Evolutionary conservation across 805 yeast species (phyloP).

Genomic region (Blastobotrys chiropterorum): DNA sequence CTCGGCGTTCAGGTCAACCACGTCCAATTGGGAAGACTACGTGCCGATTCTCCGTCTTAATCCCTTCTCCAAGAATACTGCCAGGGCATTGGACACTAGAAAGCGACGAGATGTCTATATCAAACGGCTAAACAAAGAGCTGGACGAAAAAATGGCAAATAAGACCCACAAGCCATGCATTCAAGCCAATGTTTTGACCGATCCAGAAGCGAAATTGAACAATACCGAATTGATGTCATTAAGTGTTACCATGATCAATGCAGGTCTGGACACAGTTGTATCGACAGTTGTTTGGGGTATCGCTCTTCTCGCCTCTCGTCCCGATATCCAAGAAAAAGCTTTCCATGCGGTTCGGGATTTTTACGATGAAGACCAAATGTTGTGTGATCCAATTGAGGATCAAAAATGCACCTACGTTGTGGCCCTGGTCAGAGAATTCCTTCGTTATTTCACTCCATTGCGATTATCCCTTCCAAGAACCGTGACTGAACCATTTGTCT

Average conservation of each 20-base stretch:
- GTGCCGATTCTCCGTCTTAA: constrained; percentile 29
- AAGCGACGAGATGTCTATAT: constrained; percentile 19
- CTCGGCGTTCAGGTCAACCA: constrained; percentile 31
- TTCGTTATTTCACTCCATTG: constrained; percentile 58
- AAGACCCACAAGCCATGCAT: constrained; percentile 21
- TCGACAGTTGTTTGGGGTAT: not conserved
- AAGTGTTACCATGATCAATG: constrained; percentile 6
- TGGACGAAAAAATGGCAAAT: constrained; percentile 12
- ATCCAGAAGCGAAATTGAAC: constrained; percentile 18
- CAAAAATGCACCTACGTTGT: constrained; percentile 33
- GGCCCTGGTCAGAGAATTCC: constrained; percentile 58
- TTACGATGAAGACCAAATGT: constrained; percentile 27
- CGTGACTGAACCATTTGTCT: constrained; percentile 4
- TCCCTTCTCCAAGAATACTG: not conserved
- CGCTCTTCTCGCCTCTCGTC: constrained; percentile 36
- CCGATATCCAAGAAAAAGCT: constrained; percentile 24
- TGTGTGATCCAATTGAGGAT: constrained; percentile 35
- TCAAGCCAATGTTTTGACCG: constrained; percentile 21
- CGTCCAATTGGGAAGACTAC: constrained; percentile 34
- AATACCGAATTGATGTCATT: constrained; percentile 7
- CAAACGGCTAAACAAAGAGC: constrained; percentile 11
- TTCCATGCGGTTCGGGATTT: constrained; percentile 17
- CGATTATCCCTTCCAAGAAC: constrained; percentile 52
- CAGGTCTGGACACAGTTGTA: constrained; percentile 8
- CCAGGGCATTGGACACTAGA: constrained; percentile 9